These are phyloP conservation scores for Sarocladiaceae sp. DNA, from an alignment of 2,329 filamentous ascomycete genomes.

Conservation along the genomic window DNA sequence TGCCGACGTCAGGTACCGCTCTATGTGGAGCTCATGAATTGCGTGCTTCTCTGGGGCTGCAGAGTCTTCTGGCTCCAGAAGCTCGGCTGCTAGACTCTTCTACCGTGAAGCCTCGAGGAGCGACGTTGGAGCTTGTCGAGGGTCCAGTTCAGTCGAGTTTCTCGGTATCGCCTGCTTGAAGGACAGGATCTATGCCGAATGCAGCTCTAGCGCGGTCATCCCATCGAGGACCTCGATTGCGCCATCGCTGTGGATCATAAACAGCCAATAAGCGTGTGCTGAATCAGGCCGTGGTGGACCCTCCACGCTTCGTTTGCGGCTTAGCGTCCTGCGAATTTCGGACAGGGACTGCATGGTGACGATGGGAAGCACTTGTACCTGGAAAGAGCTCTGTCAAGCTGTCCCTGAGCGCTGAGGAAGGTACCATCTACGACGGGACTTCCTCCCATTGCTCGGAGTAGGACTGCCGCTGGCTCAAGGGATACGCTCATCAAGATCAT, in stretches of 20 bases:
- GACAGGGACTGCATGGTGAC: neutral
- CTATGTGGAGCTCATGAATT: neutral
- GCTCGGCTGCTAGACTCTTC: too few species aligned
- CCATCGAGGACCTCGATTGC: neutral
- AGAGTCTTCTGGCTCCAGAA: conserved; percentile 3
- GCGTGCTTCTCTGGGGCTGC: conserved; percentile 2
- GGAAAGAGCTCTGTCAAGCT: neutral
- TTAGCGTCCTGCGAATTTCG: neutral
- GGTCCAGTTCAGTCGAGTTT: neutral
- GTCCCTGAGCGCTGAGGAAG: too few species aligned
- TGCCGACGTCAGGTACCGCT: neutral
- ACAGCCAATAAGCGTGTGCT: neutral
- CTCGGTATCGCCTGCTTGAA: neutral
- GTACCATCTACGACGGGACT: too few species aligned
- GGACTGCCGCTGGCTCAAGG: too few species aligned
- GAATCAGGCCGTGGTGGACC: neutral
- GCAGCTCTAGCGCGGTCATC: conserved; percentile 2
- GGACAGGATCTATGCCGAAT: neutral
- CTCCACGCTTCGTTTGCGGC: neutral
- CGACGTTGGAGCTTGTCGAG: neutral
- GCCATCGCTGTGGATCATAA: neutral
- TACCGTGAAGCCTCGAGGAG: neutral
- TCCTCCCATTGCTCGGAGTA: too few species aligned
- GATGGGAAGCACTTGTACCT: neutral
- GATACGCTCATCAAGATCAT: too few species aligned